These are phyloP conservation scores for Oemleria cerasiformis DNA, from an alignment of 306 rosid species.

Conservation along the genomic window DNA sequence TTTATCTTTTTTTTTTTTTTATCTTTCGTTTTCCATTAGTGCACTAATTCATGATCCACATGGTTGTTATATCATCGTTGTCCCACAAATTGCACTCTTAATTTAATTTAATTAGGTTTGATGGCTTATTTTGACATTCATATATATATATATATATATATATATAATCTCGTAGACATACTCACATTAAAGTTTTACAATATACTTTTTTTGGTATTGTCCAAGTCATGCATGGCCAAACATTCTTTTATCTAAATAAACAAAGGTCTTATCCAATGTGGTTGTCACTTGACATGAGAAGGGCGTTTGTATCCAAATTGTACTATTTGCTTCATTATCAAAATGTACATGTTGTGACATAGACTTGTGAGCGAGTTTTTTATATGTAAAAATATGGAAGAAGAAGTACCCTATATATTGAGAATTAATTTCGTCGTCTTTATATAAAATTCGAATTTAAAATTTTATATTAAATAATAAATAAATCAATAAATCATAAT, in stretches of 20 bases:
- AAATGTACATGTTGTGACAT: no score
- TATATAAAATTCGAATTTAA: no score
- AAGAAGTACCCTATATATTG: no score
- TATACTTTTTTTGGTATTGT: neutral
- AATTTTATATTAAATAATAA: no score
- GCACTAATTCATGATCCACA: conserved; percentile 12
- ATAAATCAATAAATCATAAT: no score
- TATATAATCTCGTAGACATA: neutral
- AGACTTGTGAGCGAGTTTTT: no score
- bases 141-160: neutral
- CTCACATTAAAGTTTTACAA: neutral
- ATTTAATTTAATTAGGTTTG: no score
- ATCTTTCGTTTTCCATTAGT: no score
- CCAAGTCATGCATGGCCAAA: neutral
- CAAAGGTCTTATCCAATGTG: neutral
- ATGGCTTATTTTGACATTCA: neutral
- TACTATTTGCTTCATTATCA: no score
- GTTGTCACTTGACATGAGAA: neutral
- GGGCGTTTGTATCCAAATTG: neutral
- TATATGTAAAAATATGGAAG: no score
- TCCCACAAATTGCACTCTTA: conserved; percentile 18
- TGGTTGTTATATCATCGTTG: conserved; percentile 32
- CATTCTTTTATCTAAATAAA: neutral
- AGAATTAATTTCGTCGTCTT: no score
- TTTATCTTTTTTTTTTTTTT: neutral